Evolutionary conservation across 805 yeast species (phyloP).

Genomic region (Wickerhamomyces bisporus): DNA sequence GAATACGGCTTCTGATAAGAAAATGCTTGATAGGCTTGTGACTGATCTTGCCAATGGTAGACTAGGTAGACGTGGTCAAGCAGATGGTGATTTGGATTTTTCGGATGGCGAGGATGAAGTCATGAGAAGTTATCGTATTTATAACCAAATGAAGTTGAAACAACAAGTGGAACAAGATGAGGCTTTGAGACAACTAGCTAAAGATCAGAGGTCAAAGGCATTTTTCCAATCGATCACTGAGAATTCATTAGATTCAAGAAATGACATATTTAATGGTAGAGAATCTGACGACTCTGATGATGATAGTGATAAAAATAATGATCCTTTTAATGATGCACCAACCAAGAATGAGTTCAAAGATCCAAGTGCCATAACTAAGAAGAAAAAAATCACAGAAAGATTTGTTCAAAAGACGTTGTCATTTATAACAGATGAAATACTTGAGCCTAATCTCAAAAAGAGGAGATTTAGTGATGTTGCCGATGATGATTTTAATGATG

Average conservation of each 20-base stretch:
- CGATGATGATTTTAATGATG: slow-evolving; percentile 37
- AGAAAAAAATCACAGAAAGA: slow-evolving; percentile 41
- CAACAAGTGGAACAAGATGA: slow-evolving; percentile 44
- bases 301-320: slow-evolving; percentile 23
- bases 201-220: slow-evolving; percentile 55
- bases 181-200: slow-evolving; percentile 43
- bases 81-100: slow-evolving; percentile 52
- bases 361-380: slow-evolving; percentile 20
- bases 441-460: slow-evolving; percentile 9
- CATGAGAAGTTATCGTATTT: slow-evolving; percentile 27
- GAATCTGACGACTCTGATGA: slow-evolving; percentile 26
- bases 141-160: slow-evolving; percentile 25
- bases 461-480: slow-evolving; percentile 22
- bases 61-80: slow-evolving; percentile 52
- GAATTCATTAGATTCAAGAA: slow-evolving; percentile 27
- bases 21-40: slow-evolving; percentile 58
- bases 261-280: slow-evolving; percentile 26
- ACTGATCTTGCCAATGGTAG: slow-evolving; percentile 72
- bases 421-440: slow-evolving; percentile 35
- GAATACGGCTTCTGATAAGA: slow-evolving; percentile 56
- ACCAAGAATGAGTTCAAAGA: slow-evolving; percentile 21
- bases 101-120: slow-evolving; percentile 72
- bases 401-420: slow-evolving; percentile 55
- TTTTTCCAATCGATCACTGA: slow-evolving; percentile 63
- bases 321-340: slow-evolving; percentile 24